These are phyloP conservation scores for Colletotrichum orbiculare DNA, from an alignment of 2,329 filamentous ascomycete genomes.

Conservation along the genomic window DNA sequence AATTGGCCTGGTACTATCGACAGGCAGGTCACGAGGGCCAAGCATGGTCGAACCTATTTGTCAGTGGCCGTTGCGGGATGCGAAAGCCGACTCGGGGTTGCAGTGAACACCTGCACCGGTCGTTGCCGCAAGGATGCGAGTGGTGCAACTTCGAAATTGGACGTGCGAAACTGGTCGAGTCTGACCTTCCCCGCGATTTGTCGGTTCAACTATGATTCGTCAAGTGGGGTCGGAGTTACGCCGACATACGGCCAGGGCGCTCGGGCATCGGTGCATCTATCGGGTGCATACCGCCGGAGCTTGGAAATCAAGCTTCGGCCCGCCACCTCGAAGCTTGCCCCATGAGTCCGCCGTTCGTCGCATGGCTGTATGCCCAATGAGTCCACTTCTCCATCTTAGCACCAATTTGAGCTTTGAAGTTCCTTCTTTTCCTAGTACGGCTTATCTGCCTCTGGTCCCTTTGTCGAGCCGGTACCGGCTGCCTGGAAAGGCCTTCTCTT, in stretches of 20 bases:
- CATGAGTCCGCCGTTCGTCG: too few species aligned
- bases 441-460: too few species aligned
- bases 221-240: too few species aligned
- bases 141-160: neutral
- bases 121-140: neutral
- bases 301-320: too few species aligned
- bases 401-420: too few species aligned
- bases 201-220: neutral
- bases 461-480: too few species aligned
- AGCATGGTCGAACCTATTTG: neutral
- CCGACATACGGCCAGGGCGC: too few species aligned
- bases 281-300: constrained; percentile 3
- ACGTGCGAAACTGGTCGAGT: neutral
- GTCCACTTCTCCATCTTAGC: too few species aligned
- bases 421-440: too few species aligned
- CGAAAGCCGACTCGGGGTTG: constrained; percentile 17
- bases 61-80: constrained; percentile 12
- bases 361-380: too few species aligned
- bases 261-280: constrained; percentile 34
- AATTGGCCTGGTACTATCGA: constrained; percentile 6
- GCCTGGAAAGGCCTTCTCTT: too few species aligned
- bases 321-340: too few species aligned
- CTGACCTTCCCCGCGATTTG: constrained; percentile 12
- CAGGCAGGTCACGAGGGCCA: constrained; percentile 9
- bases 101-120: neutral